Percentiles rank a stretch among this genome's conserved stretches.
Conservation (phyloP, 2,329 filamentous ascomycete species). For the Fusarium udum region DNA sequence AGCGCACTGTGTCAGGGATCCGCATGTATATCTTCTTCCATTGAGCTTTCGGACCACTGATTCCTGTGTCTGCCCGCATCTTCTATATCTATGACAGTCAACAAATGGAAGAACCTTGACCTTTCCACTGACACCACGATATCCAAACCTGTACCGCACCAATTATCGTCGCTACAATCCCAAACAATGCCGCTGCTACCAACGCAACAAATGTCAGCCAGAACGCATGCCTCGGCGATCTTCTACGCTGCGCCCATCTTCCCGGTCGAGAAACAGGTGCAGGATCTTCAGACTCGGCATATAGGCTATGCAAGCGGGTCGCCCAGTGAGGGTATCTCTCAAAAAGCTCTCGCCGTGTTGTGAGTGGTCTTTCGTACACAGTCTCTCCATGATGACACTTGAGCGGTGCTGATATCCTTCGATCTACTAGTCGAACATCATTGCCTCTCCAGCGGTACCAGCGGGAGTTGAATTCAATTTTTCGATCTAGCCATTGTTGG, state of each 20-base stretch:
- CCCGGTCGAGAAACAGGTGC: background rate
- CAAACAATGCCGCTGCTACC: background rate
- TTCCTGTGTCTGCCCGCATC: background rate
- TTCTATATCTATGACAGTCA: background rate
- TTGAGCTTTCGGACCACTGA: accelerated
- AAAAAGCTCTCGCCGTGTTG: background rate
- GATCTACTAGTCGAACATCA: background rate
- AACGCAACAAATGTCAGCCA: background rate
- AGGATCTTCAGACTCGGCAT: background rate
- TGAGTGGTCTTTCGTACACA: background rate
- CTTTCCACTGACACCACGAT: background rate
- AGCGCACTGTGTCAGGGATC: too few species aligned
- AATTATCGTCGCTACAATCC: background rate
- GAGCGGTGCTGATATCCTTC: background rate
- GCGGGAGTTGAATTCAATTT: background rate
- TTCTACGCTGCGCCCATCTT: background rate
- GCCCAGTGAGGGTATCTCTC: background rate
- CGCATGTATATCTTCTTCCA: too few species aligned
- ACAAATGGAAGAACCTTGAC: background rate
- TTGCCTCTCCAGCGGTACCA: background rate
- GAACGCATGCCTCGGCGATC: background rate
- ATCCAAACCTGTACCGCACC: background rate
- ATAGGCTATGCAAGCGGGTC: background rate
- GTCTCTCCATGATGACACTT: background rate
- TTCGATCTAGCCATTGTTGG: background rate